These are phyloP conservation scores for Limtongozyma cylindracea DNA, from an alignment of 805 yeast genomes.

Conservation along the genomic window DNA sequence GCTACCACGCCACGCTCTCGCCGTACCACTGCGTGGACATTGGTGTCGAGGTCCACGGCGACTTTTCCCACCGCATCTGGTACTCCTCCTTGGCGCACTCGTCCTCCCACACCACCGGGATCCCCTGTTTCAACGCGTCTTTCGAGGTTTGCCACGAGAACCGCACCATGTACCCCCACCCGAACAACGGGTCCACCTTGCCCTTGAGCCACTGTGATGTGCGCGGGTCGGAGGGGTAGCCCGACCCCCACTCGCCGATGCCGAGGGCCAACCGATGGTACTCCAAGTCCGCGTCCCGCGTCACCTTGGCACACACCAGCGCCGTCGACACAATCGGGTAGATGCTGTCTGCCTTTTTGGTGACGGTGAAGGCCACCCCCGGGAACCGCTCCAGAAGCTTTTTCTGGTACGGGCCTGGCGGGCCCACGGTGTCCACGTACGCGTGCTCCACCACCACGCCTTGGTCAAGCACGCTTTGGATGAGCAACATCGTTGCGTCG, in stretches of 20 bases:
- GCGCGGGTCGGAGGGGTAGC: conserved; percentile 84
- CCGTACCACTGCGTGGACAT: no score
- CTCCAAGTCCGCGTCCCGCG: conserved; percentile 47
- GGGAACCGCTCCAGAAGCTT: conserved; percentile 57
- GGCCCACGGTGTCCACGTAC: conserved; percentile 92
- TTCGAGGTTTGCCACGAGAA: conserved; percentile 90
- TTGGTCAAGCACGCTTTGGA: conserved; percentile 30
- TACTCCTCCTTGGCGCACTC: conserved; percentile 10
- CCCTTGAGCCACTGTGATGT: conserved; percentile 54
- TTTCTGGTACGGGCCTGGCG: conserved; percentile 62
- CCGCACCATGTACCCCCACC: conserved; percentile 59
- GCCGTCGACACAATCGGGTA: conserved; percentile 90
- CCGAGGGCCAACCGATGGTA: conserved; percentile 5
- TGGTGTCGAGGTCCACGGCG: no score
- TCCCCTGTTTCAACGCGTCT: conserved; percentile 34
- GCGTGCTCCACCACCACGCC: conserved; percentile 48
- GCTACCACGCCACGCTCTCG: no score
- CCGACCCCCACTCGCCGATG: conserved; percentile 44
- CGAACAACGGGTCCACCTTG: conserved; percentile 47
- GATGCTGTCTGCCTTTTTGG: conserved; percentile 86
- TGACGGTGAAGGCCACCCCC: conserved; percentile 42
- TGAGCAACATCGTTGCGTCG: conserved; percentile 68
- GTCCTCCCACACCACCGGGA: conserved; percentile 36
- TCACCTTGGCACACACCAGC: conserved; percentile 86
- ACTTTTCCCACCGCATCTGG: no score